Conservation (phyloP, 2,329 filamentous ascomycete species). For the Aspergillaceae sp. region DNA sequence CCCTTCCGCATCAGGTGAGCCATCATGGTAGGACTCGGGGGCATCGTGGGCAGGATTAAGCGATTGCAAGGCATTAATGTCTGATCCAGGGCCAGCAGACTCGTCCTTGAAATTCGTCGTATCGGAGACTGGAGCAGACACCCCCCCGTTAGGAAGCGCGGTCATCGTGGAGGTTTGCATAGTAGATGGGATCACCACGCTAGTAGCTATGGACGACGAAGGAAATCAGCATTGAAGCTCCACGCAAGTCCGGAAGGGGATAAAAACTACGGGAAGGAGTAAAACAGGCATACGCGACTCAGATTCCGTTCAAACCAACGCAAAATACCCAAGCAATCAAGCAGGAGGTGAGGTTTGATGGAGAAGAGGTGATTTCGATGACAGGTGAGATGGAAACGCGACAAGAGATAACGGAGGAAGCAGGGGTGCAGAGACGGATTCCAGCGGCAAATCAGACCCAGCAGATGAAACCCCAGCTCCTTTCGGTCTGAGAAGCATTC, state of each 20-base stretch:
- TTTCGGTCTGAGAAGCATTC: conserved; percentile 7
- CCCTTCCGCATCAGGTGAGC: conserved; percentile 31
- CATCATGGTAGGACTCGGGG: conserved; percentile 31
- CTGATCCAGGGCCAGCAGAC: conserved; percentile 50
- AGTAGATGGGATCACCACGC: conserved; percentile 39
- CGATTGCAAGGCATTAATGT: conserved; percentile 49
- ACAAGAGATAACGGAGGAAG: conserved; percentile 14
- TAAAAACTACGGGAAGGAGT: conserved; percentile 14
- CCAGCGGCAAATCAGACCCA: conserved; percentile 15
- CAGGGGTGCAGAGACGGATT: conserved; percentile 11
- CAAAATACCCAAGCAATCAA: conserved; percentile 14
- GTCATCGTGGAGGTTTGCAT: conserved; percentile 26
- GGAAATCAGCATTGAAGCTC: conserved; percentile 36
- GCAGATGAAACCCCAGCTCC: conserved; percentile 10
- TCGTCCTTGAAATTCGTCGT: conserved; percentile 25
- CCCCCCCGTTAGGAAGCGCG: conserved; percentile 28
- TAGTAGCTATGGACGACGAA: conserved; percentile 30
- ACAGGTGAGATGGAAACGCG: conserved; percentile 28
- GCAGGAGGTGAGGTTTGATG: conserved; percentile 28
- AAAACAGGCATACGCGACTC: conserved; percentile 28
- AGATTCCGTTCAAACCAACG: conserved; percentile 16
- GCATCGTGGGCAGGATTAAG: conserved; percentile 35
- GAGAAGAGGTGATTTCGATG: conserved; percentile 29
- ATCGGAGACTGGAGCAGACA: conserved; percentile 17
- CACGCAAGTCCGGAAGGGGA: conserved; percentile 10